A percentile compares a stretch with the other conserved stretches of the same genome.
These are phyloP conservation scores for Eremomyces bilateralis DNA, from an alignment of 495 filamentous ascomycete species.

Conservation along the genomic window DNA sequence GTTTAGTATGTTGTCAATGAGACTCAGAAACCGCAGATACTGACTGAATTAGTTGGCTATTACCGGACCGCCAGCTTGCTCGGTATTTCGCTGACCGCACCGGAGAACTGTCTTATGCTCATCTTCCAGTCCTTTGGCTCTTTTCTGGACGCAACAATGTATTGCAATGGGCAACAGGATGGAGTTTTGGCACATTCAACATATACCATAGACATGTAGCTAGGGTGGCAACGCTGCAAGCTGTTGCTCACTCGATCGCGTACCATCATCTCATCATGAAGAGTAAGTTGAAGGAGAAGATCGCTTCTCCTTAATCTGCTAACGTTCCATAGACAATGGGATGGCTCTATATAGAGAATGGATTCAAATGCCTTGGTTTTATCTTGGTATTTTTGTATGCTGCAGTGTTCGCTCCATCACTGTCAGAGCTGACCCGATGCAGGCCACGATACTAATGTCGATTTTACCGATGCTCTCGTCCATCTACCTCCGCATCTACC, in stretches of 20 bases:
- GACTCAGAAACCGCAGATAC: neutral
- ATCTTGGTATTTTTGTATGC: neutral
- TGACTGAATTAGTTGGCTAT: neutral
- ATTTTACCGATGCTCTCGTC: slow-evolving; percentile 25
- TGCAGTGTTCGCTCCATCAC: neutral
- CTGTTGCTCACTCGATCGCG: slow-evolving; percentile 8
- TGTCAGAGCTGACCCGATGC: neutral
- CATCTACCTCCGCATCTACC: slow-evolving; percentile 23
- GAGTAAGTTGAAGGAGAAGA: neutral
- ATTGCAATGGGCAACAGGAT: slow-evolving; percentile 9
- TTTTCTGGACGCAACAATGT: slow-evolving; percentile 8
- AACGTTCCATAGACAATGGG: too few species aligned
- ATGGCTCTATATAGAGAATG: too few species aligned
- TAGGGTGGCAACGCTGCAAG: slow-evolving; percentile 6
- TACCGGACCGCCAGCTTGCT: slow-evolving; percentile 1
- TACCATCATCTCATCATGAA: slow-evolving; percentile 5
- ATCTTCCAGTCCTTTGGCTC: slow-evolving; percentile 8
- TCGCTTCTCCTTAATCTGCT: neutral
- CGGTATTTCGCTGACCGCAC: slow-evolving; percentile 8
- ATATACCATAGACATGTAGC: slow-evolving; percentile 9
- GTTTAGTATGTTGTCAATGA: slow-evolving; percentile 3
- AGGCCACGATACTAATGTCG: slow-evolving; percentile 29
- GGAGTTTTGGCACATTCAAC: slow-evolving; percentile 9
- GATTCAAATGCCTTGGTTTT: too few species aligned
- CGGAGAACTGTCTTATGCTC: slow-evolving; percentile 7